Evolutionary conservation across 139 green algal species (phyloP), one percentile per base, ranked within the genome.

Genomic region (Diplosphaera chodatii): DNA sequence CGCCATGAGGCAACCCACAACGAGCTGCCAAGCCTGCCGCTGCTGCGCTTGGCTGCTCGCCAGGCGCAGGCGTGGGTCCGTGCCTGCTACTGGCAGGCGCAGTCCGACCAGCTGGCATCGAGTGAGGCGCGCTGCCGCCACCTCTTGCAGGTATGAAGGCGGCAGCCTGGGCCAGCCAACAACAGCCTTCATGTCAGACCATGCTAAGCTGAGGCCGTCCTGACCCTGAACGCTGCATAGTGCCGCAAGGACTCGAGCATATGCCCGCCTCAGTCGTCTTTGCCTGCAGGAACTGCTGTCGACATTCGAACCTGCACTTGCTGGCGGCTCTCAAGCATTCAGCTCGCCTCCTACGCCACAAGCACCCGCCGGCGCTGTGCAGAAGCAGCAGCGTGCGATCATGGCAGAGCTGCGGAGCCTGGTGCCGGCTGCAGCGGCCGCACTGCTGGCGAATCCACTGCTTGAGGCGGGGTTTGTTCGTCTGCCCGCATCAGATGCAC

Each of bases 1-100:
- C 80, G 90, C 4, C 90, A 93, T 31, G 89, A 94, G 55, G 85
- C 90, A 1, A 89, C 86, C 1, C 91, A 96, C 82, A 94, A 91
- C 68, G 86, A 93, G 37, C 81, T 96, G 70, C 91, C 91, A 2
- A 80, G 72, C 2, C 71, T 94, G 72, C 63, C 82, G 13, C 73
- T 88, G 32, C 81, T 96, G 32, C 77, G 84, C 28, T 59, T 89
- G 30, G 90, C 82, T 0, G 83, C 84, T 0, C 40, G 40, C 8
- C 79, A 89, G 16, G 85, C 83, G 1, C 78, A 93, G 37, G 65
- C 71, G 15, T 95, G 90, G 90, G 82, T 95, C 66, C 32, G 67
- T 13, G 31, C 63, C 21, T 78, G 82, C 73, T 95, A 95, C 77
- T 95, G 89, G 87, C 70, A 83, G 65, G 76, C 71, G 5, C 87